Base-by-base conservation (phyloP, 331 rosid genomes). In the Acacia pycnantha region DNA sequence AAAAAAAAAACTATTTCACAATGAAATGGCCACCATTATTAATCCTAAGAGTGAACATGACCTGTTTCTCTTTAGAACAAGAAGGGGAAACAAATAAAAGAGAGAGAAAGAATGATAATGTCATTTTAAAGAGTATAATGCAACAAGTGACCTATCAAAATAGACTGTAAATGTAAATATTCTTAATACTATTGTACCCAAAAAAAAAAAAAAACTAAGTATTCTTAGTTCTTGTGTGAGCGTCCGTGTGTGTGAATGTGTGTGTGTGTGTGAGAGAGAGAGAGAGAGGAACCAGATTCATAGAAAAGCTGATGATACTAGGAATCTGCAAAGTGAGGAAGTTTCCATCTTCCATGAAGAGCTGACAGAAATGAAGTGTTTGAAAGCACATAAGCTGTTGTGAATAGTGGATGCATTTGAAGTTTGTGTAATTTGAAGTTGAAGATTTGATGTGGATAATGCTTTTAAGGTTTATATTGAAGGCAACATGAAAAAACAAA, bases 281-380 rank as follows among this genome's bases (percentile, higher is more conserved):
- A 79, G 50, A 79, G 82, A 47, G 51, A 0, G 56, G 54, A 80
- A 86, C 87, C 87, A 58, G 85, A 56, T 77, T 68, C 48, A 71
- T 50, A 71, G 46, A 86, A 82, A 79, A n/a, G 26, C 21, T 18
- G 75, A 53, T 53, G 61, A 48, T 21, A 18, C 26, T 77, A 6
- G 4, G 15, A 13, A 46, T 8, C 40, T 29, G 65, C 65, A 9
- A 31, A 74, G 40, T 53, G 66, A 44, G 1, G 58, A 41, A 76
- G 66, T 19, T 50, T 26, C 73, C 66, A 4, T 73, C 2, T 65
- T 21, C 43, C 26, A 18, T 11, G 43, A 51, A 40, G 84, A 65
- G 56, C 15, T 40, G 22, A 43, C 35, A 58, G 27, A 76, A 40
- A 14, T 40, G 54, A 13, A 43, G 70, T 37, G 82, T 73, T 29